Evolutionary conservation across 371 early-diverging fungal species (phyloP), one percentile per base, ranked within the genome.

Genomic region (Syncephalastrum sp.): DNA sequence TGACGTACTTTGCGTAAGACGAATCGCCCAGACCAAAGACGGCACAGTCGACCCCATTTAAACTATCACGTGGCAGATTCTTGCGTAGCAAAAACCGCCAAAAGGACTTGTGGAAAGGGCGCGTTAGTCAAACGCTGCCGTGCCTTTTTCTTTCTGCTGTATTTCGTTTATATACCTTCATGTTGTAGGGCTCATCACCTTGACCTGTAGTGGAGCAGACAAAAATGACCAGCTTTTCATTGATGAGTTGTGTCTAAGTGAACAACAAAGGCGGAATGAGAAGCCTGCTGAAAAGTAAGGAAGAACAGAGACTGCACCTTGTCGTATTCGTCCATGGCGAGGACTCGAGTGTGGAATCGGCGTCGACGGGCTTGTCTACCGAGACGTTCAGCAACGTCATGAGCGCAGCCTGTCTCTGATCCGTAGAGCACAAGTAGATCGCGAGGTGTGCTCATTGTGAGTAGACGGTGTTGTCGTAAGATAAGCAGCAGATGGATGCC

Each of bases 21-120:
- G 94, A 93, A 69, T 98, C 98, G 16, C 98, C 98, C 33, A 95
- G 81, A 0, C 97, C 98, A 75, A 97, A 91, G 16, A 98, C 96
- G 5, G 90, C 90, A 65, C 83, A 93, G 42, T 82, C 61, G 67
- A 92, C 52, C 21, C 79, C 70, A n/a, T 68, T 59, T 23, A 96
- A 74, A 2, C 88, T 75, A 57, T 90, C 84, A 14, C 42, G 56
- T 0, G 95, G 89, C 15, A 90, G 65, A 21, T 83, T 79, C 65
- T 92, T 93, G 43, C 93, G 83, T 49, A 96, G 77, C 44, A 98
- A 73, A 64, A 90, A 91, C 56, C 82, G 84, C 97, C 97, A 98
- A 61, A 96, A 94, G 71, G 69, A 68, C 82, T 87, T 49, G 16
- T 24, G 38, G 53, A 16, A 41, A 46, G 4, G 47, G 38, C 19